Evolutionary conservation across 257 asterid species (phyloP).

Genomic region (Forsythia suspensa): DNA sequence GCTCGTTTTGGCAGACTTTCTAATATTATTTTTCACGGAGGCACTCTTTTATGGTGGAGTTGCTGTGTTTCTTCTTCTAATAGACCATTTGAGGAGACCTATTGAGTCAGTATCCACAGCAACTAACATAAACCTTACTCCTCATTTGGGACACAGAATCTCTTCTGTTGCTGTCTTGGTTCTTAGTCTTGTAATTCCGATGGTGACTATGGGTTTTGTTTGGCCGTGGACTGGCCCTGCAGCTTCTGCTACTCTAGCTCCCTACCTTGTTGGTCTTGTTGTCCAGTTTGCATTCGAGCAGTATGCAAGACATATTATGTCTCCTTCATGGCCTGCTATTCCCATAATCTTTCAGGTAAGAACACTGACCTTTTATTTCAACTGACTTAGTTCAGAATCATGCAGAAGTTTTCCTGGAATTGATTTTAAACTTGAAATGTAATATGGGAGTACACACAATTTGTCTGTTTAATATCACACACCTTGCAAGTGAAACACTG

Average conservation of each 20-base stretch:
- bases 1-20: conserved; percentile 70
- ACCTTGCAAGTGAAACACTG: neutral
- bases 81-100: conserved; percentile 65
- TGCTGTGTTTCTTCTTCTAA: conserved; percentile 69
- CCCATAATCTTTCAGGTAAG: conserved; percentile 88
- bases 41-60: conserved; percentile 93
- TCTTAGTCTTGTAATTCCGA: conserved; percentile 78
- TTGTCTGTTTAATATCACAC: neutral
- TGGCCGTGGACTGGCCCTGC: conserved; percentile 99
- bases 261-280: conserved; percentile 87
- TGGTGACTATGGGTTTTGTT: conserved; percentile 91
- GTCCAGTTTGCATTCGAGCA: conserved; percentile 92
- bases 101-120: conserved; percentile 39
- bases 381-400: conserved; percentile 6
- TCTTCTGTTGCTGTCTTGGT: conserved; percentile 81
- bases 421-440: neutral
- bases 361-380: conserved; percentile 2
- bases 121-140: conserved; percentile 30
- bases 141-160: conserved; percentile 61
- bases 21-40: conserved; percentile 94
- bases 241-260: conserved; percentile 97
- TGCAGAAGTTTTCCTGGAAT: neutral
- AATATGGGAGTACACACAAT: neutral
- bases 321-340: conserved; percentile 88
- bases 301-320: conserved; percentile 62